These are phyloP conservation scores for Fusarium bulbicola DNA, from an alignment of 2,329 filamentous ascomycete genomes.

Conservation along the genomic window DNA sequence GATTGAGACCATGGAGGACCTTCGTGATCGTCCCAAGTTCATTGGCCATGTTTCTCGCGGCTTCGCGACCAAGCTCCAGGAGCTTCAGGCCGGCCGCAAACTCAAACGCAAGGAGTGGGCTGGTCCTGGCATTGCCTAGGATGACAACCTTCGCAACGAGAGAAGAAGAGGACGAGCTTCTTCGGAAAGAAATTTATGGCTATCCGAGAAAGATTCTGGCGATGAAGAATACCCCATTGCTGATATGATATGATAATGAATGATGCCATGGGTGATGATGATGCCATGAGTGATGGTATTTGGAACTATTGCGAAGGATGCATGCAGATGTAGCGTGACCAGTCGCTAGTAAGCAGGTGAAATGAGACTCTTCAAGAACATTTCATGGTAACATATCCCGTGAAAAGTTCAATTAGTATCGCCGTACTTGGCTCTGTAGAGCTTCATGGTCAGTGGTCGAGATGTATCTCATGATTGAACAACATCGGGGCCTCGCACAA, in stretches of 20 bases:
- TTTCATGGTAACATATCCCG: neutral
- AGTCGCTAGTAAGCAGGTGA: neutral
- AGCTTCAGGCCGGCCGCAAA: slow-evolving; percentile 36
- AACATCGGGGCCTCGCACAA: neutral
- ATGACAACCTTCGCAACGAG: neutral
- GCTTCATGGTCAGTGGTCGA: neutral
- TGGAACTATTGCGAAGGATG: neutral
- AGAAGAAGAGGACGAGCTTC: neutral
- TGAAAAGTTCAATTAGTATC: neutral
- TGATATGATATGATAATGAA: neutral
- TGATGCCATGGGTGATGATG: neutral
- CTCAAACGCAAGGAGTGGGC: slow-evolving; percentile 45
- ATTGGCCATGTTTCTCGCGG: slow-evolving; percentile 44
- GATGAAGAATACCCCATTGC: neutral
- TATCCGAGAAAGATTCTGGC: neutral
- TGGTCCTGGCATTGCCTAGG: slow-evolving; percentile 24
- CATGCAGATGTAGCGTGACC: neutral
- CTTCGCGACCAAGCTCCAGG: slow-evolving; percentile 45
- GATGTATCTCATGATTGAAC: neutral
- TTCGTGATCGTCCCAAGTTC: slow-evolving; percentile 44
- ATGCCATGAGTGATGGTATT: neutral
- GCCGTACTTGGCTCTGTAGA: neutral
- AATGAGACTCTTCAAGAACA: neutral
- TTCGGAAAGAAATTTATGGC: neutral
- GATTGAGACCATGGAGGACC: slow-evolving; percentile 36